Base-by-base conservation (phyloP, 169 alveolate species). In the Cryptosporidium ryanae region DNA sequence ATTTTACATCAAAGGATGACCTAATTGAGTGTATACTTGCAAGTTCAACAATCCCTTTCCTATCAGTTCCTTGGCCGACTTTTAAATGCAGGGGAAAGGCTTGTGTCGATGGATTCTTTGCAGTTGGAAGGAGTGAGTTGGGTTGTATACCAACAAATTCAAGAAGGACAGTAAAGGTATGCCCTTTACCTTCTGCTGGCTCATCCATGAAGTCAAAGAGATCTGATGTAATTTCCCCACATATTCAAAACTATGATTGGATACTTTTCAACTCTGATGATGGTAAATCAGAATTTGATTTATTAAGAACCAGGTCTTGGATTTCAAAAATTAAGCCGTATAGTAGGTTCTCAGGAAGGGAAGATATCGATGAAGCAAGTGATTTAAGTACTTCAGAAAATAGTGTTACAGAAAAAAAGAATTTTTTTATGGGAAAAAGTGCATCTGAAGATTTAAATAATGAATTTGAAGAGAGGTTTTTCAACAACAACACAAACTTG, bases 171-270 rank as follows among this genome's bases (percentile, higher is more conserved):
- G 71, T 76, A 4, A 76, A 76, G 32, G 87, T 76, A n/a, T 76
- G 87, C 38, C 87, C 87, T 15, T 76, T 76, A 31, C 87, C 87
- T 10, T 59, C 87, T 25, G 87, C 87, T 8, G 87, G 87, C 18
- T 59, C 70, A 34, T 59, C 76, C 21, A 76, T 76, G 87, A 76
- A 76, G 46, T 76, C 87, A 13, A 76, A 76, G 5, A 32, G 64
- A 43, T 76, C 76, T 2, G 87, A 76, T 34, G 87, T 76, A 12
- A 76, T 76, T 8, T 76, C 87, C 1, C 87, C 87, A 1, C 87
- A 76, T 43, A 76, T 76, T 59, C 87, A 76, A 27, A 21, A 27
- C 8, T 76, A 59, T 7, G 87, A 76, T 43, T 76, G 87, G 87
- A 76, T 76, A 23, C 64, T 76, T 1, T 68, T 68, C 43, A 34